Base-by-base conservation (phyloP, 306 rosid genomes). In the Arachis stenosperma region DNA sequence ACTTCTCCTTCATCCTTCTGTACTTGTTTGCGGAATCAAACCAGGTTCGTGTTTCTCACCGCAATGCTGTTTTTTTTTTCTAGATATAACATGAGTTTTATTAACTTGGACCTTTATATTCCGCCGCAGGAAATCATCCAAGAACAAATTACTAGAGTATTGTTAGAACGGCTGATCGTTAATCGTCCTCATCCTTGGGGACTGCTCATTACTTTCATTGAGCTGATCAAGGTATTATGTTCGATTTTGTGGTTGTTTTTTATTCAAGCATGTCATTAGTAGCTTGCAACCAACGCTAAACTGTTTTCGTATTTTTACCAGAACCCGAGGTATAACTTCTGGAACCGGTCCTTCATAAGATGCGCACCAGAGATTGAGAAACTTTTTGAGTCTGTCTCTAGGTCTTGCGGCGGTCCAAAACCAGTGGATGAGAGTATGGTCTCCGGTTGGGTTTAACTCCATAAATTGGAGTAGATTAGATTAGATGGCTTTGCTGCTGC, bases 161-260 rank as follows among this genome's bases (percentile, higher is more conserved):
- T 95, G 90, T 78, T 95, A 73, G 99, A 95, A 70, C 96, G 99
- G 17, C 83, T 95, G 10, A 95, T 95, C 72, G 98, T 92, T 22
- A 95, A 95, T 76, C 86, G 99, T 42, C 99, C 99, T 13, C 99
- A 95, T 82, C 99, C 99, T 14, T 95, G 99, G 99, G 99, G 99
- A 57, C 93, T 95, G 43, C 88, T 95, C 42, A 92, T 95, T 42
- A 92, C 98, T n/a, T 95, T 95, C 75, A 95, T 95, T 39, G 99
- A 95, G 86, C 87, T 95, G 40, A 90, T 92, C 82, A 92, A 92
- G 96, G 98, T 92, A 46, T 80, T 11, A 51, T 29, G 50, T 66
- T 33, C 69, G 9, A 43, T 69, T 57, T 52, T 36, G 1, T n/a
- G 4, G 5, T 22, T 39, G 42, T 51, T 70, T 27, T 37, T 36